Evolutionary conservation across 2,329 filamentous ascomycete genomes (phyloP).

Genomic region (Aspergillus versicolor): DNA sequence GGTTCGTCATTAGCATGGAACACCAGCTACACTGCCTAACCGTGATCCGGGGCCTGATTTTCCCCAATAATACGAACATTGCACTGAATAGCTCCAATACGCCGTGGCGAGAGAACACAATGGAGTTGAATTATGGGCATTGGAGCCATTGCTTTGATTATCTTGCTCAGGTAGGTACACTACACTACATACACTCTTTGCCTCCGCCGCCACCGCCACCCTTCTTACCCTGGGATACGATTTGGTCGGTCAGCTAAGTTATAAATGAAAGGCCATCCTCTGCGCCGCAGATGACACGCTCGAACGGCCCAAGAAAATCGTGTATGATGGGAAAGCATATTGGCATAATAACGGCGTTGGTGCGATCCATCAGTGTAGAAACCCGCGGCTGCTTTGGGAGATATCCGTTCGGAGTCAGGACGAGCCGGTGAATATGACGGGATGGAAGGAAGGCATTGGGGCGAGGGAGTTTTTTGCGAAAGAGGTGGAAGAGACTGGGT

Average conservation of each 20-base stretch:
- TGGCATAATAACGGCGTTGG: conserved; percentile 14
- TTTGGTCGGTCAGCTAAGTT: not conserved
- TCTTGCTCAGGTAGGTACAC: conserved; percentile 16
- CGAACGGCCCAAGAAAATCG: conserved; percentile 5
- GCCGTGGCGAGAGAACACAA: not conserved
- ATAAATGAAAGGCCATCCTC: conserved; percentile 7
- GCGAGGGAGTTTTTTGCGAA: conserved; percentile 9
- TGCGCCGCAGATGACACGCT: conserved; percentile 19
- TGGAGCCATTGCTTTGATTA: conserved; percentile 21
- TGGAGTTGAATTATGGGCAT: conserved; percentile 8
- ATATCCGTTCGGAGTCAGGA: not conserved
- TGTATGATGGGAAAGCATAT: not conserved
- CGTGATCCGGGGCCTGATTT: conserved; percentile 9
- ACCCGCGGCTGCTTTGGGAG: conserved; percentile 14
- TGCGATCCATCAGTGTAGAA: conserved; percentile 13
- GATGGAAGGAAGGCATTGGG: conserved; percentile 7
- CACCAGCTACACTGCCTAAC: conserved; percentile 19
- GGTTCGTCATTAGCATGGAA: conserved; percentile 11
- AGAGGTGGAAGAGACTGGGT: not conserved
- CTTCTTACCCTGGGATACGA: no score
- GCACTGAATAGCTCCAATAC: not conserved
- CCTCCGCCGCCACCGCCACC: not conserved
- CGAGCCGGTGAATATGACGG: conserved; percentile 6
- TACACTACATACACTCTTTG: not conserved
- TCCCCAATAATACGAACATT: conserved; percentile 6